phyloP scores from a whole-genome alignment of 306 rosid genomes.

The Delonix regia region DNA sequence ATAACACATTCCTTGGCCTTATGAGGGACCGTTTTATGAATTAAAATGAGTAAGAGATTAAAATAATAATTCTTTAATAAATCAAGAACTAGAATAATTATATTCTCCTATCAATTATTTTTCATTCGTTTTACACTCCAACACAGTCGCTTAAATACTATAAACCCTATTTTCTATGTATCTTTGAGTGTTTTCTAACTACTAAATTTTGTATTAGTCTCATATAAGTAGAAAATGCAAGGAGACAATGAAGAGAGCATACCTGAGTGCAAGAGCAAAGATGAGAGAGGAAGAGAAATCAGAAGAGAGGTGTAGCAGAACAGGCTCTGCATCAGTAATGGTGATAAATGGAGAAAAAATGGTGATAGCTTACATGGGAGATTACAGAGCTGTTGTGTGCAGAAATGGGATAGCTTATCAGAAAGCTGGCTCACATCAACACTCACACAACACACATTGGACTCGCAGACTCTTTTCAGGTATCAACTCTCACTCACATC shows the following conservation, averaged over 20 bases:
- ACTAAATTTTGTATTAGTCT: conserved; percentile 36
- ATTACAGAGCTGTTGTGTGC: conserved; percentile 73
- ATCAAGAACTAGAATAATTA: no score
- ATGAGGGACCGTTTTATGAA: no score
- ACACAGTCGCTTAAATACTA: no score
- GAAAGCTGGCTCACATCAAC: conserved; percentile 36
- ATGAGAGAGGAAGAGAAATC: conserved; percentile 44
- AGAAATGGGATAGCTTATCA: conserved; percentile 77
- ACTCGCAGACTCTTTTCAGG: conserved; percentile 59
- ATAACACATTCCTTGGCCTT: no score
- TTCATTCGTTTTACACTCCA: no score
- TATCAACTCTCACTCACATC: background rate
- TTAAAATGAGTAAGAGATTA: no score
- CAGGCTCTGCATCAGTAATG: conserved; percentile 66
- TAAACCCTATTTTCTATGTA: no score
- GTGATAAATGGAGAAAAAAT: conserved; percentile 74
- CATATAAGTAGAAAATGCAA: conserved; percentile 56
- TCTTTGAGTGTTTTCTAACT: no score
- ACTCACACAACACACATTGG: conserved; percentile 54
- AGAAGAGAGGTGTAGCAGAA: conserved; percentile 40
- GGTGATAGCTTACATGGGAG: conserved; percentile 72
- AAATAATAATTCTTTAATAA: no score
- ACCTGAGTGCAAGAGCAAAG: conserved; percentile 56
- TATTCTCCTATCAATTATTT: no score
- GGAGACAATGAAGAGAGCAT: conserved; percentile 73